Percentiles rank a stretch among this genome's conserved stretches.
These are phyloP conservation scores for Trichoderma endophyticum DNA, from an alignment of 2,329 filamentous ascomycete species.

Conservation along the genomic window DNA sequence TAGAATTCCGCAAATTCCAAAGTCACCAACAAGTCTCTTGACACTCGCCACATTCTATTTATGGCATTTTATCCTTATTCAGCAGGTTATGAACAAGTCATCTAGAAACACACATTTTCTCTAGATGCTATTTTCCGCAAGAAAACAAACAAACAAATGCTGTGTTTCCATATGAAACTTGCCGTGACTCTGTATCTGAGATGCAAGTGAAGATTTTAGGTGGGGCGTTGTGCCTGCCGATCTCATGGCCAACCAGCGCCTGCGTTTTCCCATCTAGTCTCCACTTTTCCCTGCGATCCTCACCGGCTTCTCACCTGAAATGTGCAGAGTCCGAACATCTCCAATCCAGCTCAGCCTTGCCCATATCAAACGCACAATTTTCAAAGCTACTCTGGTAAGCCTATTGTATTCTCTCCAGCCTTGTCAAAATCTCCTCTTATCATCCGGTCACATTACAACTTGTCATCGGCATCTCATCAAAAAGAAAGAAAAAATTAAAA, in stretches of 20 bases:
- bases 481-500: neutral
- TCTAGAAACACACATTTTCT: neutral
- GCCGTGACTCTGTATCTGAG: constrained; percentile 7
- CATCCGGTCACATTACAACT: neutral
- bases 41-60: neutral
- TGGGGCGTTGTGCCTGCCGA: constrained; percentile 3
- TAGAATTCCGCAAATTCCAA: neutral
- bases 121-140: neutral
- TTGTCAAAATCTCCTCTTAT: neutral
- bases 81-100: neutral
- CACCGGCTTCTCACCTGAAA: neutral
- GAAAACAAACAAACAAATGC: neutral
- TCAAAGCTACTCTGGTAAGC: neutral
- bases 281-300: constrained; percentile 3
- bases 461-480: neutral
- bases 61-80: neutral
- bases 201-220: constrained; percentile 11
- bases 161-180: neutral
- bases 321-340: neutral
- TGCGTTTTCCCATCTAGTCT: neutral
- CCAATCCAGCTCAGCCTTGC: neutral
- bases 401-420: neutral
- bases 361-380: neutral
- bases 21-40: neutral
- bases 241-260: constrained; percentile 13